phyloP scores from a whole-genome alignment of 257 asterid genomes.

The Orobanche coerulescens region DNA sequence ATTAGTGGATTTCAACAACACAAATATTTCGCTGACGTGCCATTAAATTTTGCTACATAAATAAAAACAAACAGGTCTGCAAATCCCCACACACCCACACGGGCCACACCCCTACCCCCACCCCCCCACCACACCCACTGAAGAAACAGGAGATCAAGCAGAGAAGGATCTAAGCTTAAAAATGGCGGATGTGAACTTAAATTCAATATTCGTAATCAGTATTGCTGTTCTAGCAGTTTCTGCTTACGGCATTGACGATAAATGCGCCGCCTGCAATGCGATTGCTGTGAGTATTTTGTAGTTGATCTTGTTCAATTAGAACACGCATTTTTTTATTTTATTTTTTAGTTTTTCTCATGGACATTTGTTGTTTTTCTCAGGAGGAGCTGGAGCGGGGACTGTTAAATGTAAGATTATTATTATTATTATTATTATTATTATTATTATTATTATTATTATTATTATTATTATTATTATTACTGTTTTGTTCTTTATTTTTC shows the following conservation, averaged over 20 bases:
- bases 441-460: conserved; percentile 4
- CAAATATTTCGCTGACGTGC: conserved; percentile 22
- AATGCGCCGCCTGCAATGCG: conserved; percentile 86
- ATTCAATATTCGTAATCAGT: conserved; percentile 7
- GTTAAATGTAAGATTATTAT: conserved; percentile 40
- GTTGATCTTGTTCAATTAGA: background rate
- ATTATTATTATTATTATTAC: background rate
- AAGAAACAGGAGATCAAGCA: conserved; percentile 22
- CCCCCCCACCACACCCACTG: no score
- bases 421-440: conserved; percentile 2
- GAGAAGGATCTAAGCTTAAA: conserved; percentile 4
- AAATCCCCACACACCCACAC: no score
- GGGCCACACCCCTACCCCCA: no score
- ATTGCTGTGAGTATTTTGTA: conserved; percentile 63
- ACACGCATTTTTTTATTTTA: background rate
- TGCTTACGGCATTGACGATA: conserved; percentile 55
- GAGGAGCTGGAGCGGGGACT: conserved; percentile 89
- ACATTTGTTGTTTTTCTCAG: conserved; percentile 36
- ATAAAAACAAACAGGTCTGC: background rate
- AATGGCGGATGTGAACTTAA: conserved; percentile 26
- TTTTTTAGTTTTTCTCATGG: background rate
- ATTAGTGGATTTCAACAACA: conserved; percentile 22
- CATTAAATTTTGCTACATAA: background rate
- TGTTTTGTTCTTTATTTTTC: background rate
- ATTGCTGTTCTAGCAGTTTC: conserved; percentile 25